phyloP scores from a whole-genome alignment of 805 yeast genomes.

The Pichia kluyveri region DNA sequence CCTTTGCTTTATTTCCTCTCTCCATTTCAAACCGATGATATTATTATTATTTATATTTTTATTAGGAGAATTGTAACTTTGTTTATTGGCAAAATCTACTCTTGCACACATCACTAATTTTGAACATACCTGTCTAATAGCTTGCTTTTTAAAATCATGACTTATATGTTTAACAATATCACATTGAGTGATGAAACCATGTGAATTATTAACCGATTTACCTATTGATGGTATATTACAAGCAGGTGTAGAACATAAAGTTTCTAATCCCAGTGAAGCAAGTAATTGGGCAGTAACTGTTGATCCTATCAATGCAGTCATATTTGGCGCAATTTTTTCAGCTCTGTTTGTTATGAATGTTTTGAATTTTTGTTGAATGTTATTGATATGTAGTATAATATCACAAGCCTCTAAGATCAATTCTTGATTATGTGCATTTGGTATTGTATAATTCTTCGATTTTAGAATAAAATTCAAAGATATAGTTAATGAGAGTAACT shows the following conservation, averaged over 20 bases:
- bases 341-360: constrained; percentile 49
- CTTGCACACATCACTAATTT: constrained; percentile 78
- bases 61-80: not conserved
- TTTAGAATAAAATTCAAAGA: constrained; percentile 40
- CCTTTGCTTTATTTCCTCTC: constrained; percentile 49
- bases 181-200: constrained; percentile 57
- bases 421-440: not conserved
- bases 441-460: not conserved
- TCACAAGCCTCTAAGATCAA: constrained; percentile 32
- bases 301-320: constrained; percentile 64
- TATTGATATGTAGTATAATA: constrained; percentile 36
- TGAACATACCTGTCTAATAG: constrained; percentile 70
- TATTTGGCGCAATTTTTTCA: constrained; percentile 66
- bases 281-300: constrained; percentile 65
- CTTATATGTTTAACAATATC: constrained; percentile 54
- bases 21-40: constrained; percentile 48
- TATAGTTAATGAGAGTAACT: constrained; percentile 64
- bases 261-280: constrained; percentile 60
- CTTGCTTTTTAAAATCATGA: constrained; percentile 52
- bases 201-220: constrained; percentile 30
- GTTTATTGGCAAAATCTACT: constrained; percentile 38
- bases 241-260: constrained; percentile 62
- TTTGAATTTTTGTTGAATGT: constrained; percentile 35
- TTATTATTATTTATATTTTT: constrained; percentile 28
- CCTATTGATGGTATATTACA: constrained; percentile 82